Evolutionary conservation across 2,329 filamentous ascomycete species (phyloP), one percentile per base, ranked within the genome.

Genomic region (Sodiomyces alkalinus): DNA sequence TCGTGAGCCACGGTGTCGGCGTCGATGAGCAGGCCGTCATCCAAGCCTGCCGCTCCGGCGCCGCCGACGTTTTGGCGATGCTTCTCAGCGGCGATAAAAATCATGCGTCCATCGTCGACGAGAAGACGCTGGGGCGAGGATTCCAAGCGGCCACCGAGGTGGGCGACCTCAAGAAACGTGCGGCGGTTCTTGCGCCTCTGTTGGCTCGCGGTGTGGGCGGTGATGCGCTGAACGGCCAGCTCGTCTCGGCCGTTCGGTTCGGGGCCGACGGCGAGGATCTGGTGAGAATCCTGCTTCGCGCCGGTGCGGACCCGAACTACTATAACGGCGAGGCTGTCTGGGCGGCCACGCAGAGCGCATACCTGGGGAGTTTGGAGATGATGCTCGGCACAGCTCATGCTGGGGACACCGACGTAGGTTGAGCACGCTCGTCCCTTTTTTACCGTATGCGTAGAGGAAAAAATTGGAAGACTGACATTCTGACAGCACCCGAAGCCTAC

Each of bases 141-240:
- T 72, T 73, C 24, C 61, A 69, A 34, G 66, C 64, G 3, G 64
- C 67, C 0, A 68, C 62, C 0, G 59, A 65, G 29, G 51, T 70
- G 2, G 46, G 57, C 2, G 61, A 70, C 32, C 43, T 72, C 4
- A 53, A 52, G 29, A 58, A 54, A 21, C 51, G 66, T 3, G 58
- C 58, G 0, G 52, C 53, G 14, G 50, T 72, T 3, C 67, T 73
- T 24, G 52, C 60, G 28, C 42, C 64, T 3, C 49, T 74, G 2
- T 43, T 74, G 0, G 48, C 58, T 8, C 53, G 53, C 19, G 66
- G 66, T 0, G 58, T 69, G 2, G 44, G 45, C 0, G 64, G 65
- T 2, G 62, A 68, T 8, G 52, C 59, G 1, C 52, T 73, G 0
- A 58, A 70, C 28, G 52, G 56, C 4, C 60, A 72, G 39, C 56